phyloP scores from a whole-genome alignment of 306 rosid genomes.

The Corylus americana region DNA sequence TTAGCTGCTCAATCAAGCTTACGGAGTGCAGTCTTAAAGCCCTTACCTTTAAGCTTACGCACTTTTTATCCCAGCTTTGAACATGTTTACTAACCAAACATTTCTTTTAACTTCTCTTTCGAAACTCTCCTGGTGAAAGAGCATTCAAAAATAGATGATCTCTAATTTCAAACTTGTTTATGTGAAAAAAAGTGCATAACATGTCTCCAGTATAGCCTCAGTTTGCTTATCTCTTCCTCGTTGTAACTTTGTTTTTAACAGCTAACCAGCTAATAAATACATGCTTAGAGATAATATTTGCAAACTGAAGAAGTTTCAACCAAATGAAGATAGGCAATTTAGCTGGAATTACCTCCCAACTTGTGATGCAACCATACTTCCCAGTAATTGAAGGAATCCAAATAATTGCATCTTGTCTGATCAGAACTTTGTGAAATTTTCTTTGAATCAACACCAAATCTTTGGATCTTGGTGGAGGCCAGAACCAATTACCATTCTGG shows the following conservation, averaged over 20 bases:
- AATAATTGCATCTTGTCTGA: neutral
- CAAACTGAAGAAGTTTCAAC: neutral
- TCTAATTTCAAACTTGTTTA: neutral
- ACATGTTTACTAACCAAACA: neutral
- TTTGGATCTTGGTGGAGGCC: neutral
- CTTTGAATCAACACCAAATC: neutral
- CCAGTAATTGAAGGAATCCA: neutral
- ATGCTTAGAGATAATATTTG: neutral
- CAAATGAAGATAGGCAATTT: neutral
- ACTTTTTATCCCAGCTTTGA: neutral
- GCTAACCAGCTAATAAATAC: neutral
- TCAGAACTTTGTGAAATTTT: neutral
- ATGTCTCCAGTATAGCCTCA: neutral
- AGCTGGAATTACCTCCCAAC: neutral
- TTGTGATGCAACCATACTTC: neutral
- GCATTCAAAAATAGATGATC: neutral
- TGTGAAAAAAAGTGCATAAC: neutral
- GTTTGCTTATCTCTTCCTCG: neutral
- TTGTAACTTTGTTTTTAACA: neutral
- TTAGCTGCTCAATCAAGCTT: neutral
- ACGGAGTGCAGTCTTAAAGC: neutral
- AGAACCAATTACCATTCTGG: neutral
- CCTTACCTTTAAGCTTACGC: neutral
- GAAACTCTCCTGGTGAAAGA: neutral
- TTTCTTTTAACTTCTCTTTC: neutral